Base-by-base conservation (phyloP, 2,329 filamentous ascomycete genomes). In the Blumeriella jaapii region DNA sequence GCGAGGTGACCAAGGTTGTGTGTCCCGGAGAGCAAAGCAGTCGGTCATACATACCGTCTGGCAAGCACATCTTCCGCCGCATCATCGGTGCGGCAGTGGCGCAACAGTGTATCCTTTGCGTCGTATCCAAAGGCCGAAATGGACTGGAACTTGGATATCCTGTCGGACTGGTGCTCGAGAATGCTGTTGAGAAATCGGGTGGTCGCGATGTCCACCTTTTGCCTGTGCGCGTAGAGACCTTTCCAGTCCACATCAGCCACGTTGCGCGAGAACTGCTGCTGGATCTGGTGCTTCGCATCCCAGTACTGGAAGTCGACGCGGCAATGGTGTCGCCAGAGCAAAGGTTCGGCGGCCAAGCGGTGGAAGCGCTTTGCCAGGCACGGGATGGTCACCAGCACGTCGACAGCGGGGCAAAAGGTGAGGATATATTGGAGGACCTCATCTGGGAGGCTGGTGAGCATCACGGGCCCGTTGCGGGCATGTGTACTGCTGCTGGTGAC, bases 361-460 rank as follows among this genome's bases (percentile, higher is more conserved):
- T 74, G 63, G 48, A 89, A 69, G 39, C 74, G 73, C 46, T 64
- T 72, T 14, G 72, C 83, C 8, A 80, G 65, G 16, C 59, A 55
- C 42, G 71, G 64, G 23, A 77, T 49, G 37, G 51, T 57, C 10
- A 46, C 34, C 24, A 76, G 56, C 31, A 65, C 66, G 41, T 78
- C 67, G 38, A 65, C 64, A 46, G 68, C 78, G 52, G 64, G 59
- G 27, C 69, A 56, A 53, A 75, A 75, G 43, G 68, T 66, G 46
- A 95, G 68, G 46, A 96, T 81, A 34, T 78, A 70, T 54, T 84
- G 75, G 50, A 96, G 68, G 44, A 96, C 72, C 63, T 98, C 91
- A 58, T 89, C 82, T 25, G 87, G 87, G 25, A 57, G 52, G 12
- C 33, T 20, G 11, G 33, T 36, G 10, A 48, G 32, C 22, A 20